A percentile compares a stretch with the other conserved stretches of the same genome.
Evolutionary conservation across 73 alveolate species (phyloP).

Genomic region (Paramecium octaurelia): DNA sequence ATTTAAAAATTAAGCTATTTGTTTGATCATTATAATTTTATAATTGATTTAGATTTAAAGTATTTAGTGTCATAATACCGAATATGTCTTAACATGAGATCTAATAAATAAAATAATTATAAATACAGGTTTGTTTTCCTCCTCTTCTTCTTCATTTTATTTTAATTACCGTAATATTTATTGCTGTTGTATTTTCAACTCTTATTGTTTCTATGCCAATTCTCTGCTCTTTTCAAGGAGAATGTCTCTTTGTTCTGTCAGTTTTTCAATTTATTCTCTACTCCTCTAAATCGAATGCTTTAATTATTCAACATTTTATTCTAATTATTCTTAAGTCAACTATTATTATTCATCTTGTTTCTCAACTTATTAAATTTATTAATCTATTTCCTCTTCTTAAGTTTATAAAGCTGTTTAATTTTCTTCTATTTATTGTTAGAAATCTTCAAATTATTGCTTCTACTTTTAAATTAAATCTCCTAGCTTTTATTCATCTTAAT

Average conservation of each 20-base stretch:
- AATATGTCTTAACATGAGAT: conserved; percentile 16
- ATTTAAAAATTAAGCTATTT: not conserved
- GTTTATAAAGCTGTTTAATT: not conserved
- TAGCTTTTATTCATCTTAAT: not conserved
- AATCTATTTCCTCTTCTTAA: conserved; percentile 7
- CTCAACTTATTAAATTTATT: not conserved
- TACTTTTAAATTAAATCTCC: not conserved
- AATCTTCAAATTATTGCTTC: not conserved
- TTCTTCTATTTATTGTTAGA: not conserved
- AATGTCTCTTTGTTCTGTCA: not conserved
- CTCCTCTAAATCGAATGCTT: not conserved
- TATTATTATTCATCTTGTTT: not conserved
- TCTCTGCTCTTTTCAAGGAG: not conserved
- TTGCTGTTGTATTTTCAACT: not conserved
- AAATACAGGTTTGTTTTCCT: not conserved
- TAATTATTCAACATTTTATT: not conserved
- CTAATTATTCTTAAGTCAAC: not conserved
- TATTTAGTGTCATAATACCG: not conserved
- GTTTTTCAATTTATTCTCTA: conserved; percentile 23
- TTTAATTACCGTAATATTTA: not conserved
- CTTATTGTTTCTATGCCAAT: not conserved
- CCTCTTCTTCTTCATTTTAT: conserved; percentile 3
- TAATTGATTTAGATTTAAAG: not conserved
- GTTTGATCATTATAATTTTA: not conserved
- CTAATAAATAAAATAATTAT: not conserved